Evolutionary conservation across 768 basidiomycete species (phyloP), one percentile per base, ranked within the genome.

Genomic region (Tricholoma terreum): DNA sequence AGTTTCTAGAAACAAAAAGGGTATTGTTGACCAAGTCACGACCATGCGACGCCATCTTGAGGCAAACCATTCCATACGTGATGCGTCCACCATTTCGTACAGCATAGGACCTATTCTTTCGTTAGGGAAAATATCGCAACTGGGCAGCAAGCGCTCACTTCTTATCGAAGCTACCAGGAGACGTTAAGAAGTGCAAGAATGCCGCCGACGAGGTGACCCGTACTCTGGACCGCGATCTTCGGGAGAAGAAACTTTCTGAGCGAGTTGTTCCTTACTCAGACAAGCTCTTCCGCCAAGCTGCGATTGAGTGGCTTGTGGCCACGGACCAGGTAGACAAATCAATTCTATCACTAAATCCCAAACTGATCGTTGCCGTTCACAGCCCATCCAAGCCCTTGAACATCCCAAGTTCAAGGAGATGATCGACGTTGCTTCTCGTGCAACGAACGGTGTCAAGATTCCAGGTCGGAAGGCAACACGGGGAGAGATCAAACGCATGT

Each of bases 241-340:
- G 31, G 21, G 63, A 64, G 46, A 31, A 40, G 24, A 52, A 48
- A 36, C 58, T 57, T 15, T 53, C 38, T 10, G 64, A 68, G 30
- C 24, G 45, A 14, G 54, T 67, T 6, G 54, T 74, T 15, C 62
- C 60, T 1, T 77, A 77, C 57, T 58, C 68, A 0, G 64, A 76
- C 40, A 42, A 54, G 10, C 24, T 63, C 2, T 76, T 75, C 55
- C 35, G 50, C 6, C 35, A 68, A 22, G 70, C 68, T 2, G 72
- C 72, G 2, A 60, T 71, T 17, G 62, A 76, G 53, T 78, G 77
- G 75, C 60, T 78, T 6, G 61, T 74, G 24, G 62, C 63, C n/a
- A 77, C 73, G 9, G 67, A 77, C 59, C 75, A 77, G 69, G 75
- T 76, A 56, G 27, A 58, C 52, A 14, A 15, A 35, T 50, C 46